Evolutionary conservation across 305 asterid species (phyloP).

Genomic region (Solanum hybrid): DNA sequence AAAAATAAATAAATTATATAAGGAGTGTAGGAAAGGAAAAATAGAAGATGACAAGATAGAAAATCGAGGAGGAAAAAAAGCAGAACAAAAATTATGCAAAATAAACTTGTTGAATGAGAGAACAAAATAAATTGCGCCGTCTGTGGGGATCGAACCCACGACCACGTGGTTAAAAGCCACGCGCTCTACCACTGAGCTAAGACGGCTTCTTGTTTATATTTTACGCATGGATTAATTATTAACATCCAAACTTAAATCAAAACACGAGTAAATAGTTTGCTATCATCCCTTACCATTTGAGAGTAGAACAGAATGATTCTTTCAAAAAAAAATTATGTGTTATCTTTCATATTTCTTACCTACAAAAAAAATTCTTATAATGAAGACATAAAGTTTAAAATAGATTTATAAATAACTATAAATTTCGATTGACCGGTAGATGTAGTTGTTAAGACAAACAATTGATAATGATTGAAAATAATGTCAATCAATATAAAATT

Average conservation of each 20-base stretch:
- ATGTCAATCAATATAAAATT: not conserved
- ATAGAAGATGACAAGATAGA: not conserved
- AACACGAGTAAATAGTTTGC: not conserved
- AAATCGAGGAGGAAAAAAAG: not conserved
- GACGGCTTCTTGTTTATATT: not conserved
- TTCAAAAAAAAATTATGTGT: too few species aligned
- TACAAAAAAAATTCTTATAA: not conserved
- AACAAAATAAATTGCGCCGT: not conserved
- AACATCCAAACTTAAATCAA: too few species aligned
- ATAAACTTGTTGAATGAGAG: too few species aligned
- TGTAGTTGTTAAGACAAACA: not conserved
- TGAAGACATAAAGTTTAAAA: not conserved
- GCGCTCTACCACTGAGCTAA: not conserved
- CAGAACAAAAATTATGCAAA: not conserved
- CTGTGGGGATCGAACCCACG: constrained; percentile 44
- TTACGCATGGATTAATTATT: too few species aligned
- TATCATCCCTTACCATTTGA: not conserved
- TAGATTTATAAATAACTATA: too few species aligned
- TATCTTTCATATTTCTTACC: too few species aligned
- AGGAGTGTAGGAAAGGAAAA: too few species aligned
- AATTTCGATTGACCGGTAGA: too few species aligned
- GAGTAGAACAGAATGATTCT: not conserved
- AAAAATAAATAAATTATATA: too few species aligned
- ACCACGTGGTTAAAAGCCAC: constrained; percentile 95
- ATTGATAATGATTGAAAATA: too few species aligned